Evolutionary conservation across 768 basidiomycete species (phyloP).

Genomic region (Mycena kentingensis): DNA sequence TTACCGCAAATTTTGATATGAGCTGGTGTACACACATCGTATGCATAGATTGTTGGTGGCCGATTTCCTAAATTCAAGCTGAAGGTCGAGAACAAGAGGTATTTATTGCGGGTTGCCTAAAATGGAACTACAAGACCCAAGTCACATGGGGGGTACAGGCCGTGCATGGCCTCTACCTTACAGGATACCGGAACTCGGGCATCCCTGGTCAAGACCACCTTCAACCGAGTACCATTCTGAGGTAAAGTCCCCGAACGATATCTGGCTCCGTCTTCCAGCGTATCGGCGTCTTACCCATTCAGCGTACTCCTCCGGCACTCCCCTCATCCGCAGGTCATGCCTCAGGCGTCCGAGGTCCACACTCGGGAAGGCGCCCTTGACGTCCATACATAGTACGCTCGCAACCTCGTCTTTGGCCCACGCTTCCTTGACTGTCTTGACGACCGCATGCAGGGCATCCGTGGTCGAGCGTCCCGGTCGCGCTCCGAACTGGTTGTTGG

Average conservation of each 20-base stretch:
- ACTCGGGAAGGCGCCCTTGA: slow-evolving; percentile 33
- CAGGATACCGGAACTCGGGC: slow-evolving; percentile 26
- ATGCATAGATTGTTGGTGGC: too few relatives aligned
- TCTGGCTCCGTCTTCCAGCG: slow-evolving; percentile 19
- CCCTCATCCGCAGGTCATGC: slow-evolving; percentile 13
- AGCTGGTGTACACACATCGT: too few relatives aligned
- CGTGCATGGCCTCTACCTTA: too few relatives aligned
- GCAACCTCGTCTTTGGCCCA: slow-evolving; percentile 28
- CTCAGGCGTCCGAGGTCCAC: slow-evolving; percentile 18
- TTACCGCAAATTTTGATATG: too few relatives aligned
- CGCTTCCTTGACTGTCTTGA: slow-evolving; percentile 23
- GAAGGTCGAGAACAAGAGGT: too few relatives aligned
- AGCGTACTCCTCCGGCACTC: slow-evolving; percentile 25
- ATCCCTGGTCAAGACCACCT: slow-evolving; percentile 32
- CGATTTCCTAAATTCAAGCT: too few relatives aligned
- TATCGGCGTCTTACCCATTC: slow-evolving; percentile 21
- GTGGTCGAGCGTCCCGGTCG: slow-evolving; percentile 31
- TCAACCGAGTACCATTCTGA: slow-evolving; percentile 21
- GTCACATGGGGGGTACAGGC: too few relatives aligned
- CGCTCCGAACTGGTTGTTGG: slow-evolving; percentile 31
- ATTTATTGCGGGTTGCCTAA: too few relatives aligned
- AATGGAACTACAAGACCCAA: too few relatives aligned
- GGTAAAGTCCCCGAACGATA: slow-evolving; percentile 31
- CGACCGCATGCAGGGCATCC: slow-evolving; percentile 30
- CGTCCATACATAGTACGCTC: slow-evolving; percentile 31